phyloP scores from a whole-genome alignment of 2,329 filamentous ascomycete species.

The Thielaviopsis cerberus region DNA sequence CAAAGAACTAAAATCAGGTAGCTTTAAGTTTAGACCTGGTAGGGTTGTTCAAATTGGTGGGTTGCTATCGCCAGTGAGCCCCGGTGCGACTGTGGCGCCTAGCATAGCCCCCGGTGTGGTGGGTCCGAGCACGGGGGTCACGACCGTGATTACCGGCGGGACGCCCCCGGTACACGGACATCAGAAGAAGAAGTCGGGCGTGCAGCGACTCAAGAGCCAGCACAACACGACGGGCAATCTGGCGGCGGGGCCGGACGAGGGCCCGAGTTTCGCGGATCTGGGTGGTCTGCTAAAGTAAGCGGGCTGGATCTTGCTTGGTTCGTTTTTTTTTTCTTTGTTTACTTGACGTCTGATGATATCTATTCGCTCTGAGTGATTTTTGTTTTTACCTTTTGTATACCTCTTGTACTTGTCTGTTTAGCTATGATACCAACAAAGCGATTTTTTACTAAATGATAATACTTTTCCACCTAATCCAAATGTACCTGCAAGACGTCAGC shows the following conservation, averaged over 20 bases:
- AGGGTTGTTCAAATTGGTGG: too few species aligned
- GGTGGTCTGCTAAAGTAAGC: conserved; percentile 23
- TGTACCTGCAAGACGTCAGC: too few species aligned
- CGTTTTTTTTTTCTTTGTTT: not conserved
- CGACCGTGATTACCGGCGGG: not conserved
- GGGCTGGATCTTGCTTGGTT: not conserved
- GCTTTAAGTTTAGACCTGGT: too few species aligned
- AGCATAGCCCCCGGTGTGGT: not conserved
- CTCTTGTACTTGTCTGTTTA: conserved; percentile 1
- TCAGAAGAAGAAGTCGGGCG: not conserved
- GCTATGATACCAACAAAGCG: conserved; percentile 1
- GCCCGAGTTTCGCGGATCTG: conserved; percentile 17
- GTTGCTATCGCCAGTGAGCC: conserved; percentile 25
- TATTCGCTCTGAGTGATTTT: not conserved
- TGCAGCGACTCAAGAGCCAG: not conserved
- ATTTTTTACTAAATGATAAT: not conserved
- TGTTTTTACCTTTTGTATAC: not conserved
- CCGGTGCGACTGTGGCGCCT: not conserved
- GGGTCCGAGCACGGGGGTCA: not conserved
- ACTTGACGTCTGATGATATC: not conserved
- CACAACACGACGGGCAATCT: not conserved
- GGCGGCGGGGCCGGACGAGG: conserved; percentile 3
- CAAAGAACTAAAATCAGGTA: too few species aligned
- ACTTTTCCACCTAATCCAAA: not conserved
- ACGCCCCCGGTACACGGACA: not conserved